Percentiles rank a stretch among this genome's conserved stretches.
Evolutionary conservation across 345 rosid species (phyloP).

Genomic region (Hibiscus mutabilis): DNA sequence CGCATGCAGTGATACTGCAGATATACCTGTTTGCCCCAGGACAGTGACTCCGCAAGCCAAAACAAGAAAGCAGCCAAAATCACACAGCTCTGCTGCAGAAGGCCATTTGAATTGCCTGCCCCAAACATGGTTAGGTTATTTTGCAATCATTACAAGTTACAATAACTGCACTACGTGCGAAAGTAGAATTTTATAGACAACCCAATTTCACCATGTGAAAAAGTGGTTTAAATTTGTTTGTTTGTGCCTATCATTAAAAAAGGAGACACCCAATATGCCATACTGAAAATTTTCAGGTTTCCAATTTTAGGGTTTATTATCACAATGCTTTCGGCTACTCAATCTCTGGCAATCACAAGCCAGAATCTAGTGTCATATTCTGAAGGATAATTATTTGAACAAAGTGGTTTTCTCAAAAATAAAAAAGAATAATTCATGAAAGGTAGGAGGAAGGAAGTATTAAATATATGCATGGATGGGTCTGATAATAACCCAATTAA

Average conservation of each 20-base stretch:
- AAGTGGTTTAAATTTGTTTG: not conserved
- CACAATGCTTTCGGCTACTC: not conserved
- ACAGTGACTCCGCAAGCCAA: conserved; percentile 58
- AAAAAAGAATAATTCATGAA: not conserved
- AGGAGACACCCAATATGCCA: not conserved
- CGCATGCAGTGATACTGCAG: conserved; percentile 4
- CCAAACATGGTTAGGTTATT: conserved; percentile 41
- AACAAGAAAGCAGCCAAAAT: conserved; percentile 76
- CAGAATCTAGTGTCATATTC: not conserved
- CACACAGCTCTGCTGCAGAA: conserved; percentile 83
- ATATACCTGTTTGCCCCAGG: conserved; percentile 65
- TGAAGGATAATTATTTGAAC: not conserved
- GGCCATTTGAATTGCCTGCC: conserved; percentile 94
- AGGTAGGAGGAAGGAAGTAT: not conserved
- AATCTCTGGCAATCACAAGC: not conserved
- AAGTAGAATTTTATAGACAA: not conserved
- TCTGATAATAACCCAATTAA: not conserved
- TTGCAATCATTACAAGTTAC: conserved; percentile 18
- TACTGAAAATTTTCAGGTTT: not conserved
- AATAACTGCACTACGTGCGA: not conserved
- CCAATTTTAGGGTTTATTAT: not conserved
- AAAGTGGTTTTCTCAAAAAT: not conserved
- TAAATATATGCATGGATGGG: not conserved
- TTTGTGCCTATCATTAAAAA: not conserved
- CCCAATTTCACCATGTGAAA: not conserved